These are phyloP conservation scores for Arachnopeziza araneosa DNA, from an alignment of 2,329 filamentous ascomycete species.

Conservation along the genomic window DNA sequence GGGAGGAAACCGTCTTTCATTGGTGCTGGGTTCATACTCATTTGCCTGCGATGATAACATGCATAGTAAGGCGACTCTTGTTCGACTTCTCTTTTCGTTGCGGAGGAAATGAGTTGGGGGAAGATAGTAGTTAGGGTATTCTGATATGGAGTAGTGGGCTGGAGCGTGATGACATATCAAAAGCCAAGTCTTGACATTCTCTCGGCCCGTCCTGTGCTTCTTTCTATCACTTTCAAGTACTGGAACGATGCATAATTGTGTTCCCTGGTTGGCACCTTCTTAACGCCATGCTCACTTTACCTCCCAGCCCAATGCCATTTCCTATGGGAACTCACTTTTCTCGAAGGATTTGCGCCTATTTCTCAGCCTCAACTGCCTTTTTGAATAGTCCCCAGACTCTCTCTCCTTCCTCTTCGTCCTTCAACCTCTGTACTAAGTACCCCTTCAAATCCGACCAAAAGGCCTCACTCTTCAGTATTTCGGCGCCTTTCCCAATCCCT, in stretches of 20 bases:
- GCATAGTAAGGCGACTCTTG: not conserved
- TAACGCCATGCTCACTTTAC: slow-evolving; percentile 21
- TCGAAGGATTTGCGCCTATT: not conserved
- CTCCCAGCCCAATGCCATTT: not conserved
- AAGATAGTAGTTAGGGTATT: not conserved
- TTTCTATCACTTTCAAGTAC: slow-evolving; percentile 1
- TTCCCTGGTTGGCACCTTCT: slow-evolving; percentile 2
- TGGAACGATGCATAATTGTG: not conserved
- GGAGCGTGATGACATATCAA: slow-evolving; percentile 21
- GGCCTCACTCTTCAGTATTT: slow-evolving; percentile 59
- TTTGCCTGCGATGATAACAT: slow-evolving; percentile 12
- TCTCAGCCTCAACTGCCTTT: slow-evolving; percentile 42
- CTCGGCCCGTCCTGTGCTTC: not conserved
- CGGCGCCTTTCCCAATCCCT: slow-evolving; percentile 48
- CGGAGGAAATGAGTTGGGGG: slow-evolving; percentile 4
- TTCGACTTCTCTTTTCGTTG: slow-evolving; percentile 3
- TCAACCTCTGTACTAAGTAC: slow-evolving; percentile 73
- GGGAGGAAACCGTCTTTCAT: slow-evolving; percentile 20
- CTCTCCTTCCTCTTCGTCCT: slow-evolving; percentile 61
- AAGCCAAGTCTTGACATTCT: slow-evolving; percentile 16
- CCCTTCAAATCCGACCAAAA: slow-evolving; percentile 86
- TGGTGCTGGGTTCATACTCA: slow-evolving; percentile 21
- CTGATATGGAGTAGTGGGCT: not conserved
- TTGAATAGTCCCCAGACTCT: slow-evolving; percentile 64
- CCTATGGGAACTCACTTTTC: not conserved